These are phyloP conservation scores for Mesembryanthemum crystallinum DNA, from an alignment of 148 eudicot genomes.

Conservation along the genomic window DNA sequence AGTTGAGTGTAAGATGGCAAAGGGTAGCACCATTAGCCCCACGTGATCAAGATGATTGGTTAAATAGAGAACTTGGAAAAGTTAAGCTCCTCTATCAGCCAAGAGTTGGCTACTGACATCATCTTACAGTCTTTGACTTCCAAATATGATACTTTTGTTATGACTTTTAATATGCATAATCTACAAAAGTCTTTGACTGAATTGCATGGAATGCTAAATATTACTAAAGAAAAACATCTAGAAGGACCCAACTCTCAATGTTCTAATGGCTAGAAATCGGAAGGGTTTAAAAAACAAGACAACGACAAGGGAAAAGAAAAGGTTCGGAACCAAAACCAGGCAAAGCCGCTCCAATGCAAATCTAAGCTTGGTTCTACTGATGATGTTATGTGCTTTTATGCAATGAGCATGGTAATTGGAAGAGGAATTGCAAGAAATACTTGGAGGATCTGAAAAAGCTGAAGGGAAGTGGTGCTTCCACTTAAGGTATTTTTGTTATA, in stretches of 20 bases:
- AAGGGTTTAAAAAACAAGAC: not conserved
- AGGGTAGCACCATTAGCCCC: not conserved
- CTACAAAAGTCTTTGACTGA: too few relatives aligned
- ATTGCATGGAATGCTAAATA: too few relatives aligned
- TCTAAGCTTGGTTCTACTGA: not conserved
- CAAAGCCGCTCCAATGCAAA: not conserved
- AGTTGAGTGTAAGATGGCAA: not conserved
- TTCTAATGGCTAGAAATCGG: not conserved
- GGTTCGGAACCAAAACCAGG: not conserved
- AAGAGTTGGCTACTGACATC: too few relatives aligned
- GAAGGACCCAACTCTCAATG: not conserved
- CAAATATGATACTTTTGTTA: not conserved
- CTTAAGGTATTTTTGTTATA: conserved; percentile 11
- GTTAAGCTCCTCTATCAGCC: too few relatives aligned
- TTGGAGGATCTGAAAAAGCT: not conserved
- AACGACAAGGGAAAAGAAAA: not conserved
- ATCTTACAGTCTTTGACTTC: too few relatives aligned
- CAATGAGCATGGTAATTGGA: too few relatives aligned
- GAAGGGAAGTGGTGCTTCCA: not conserved
- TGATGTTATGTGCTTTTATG: too few relatives aligned
- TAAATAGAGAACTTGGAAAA: too few relatives aligned
- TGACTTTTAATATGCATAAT: too few relatives aligned
- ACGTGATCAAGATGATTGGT: too few relatives aligned
- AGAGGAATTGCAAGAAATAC: too few relatives aligned
- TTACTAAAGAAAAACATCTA: not conserved